Conservation (phyloP, 345 rosid species). For the Arabidopsis thaliana region DNA sequence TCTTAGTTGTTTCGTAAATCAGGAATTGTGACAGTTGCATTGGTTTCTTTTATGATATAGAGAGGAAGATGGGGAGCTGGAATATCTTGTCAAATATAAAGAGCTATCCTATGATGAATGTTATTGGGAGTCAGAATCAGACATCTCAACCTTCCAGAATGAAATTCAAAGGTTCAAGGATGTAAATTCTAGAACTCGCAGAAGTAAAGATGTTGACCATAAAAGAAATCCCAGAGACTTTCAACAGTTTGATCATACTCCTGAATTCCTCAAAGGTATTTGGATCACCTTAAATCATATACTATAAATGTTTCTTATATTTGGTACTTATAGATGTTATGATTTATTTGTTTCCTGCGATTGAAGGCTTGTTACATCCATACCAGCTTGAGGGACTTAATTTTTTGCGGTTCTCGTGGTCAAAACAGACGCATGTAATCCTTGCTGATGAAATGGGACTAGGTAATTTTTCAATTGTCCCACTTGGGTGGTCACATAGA, state of each 20-base stretch:
- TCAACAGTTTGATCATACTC: constrained; percentile 81
- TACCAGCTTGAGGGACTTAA: constrained; percentile 98
- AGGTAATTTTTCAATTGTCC: constrained; percentile 56
- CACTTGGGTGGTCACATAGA: constrained; percentile 17
- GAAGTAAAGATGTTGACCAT: constrained; percentile 64
- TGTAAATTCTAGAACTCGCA: constrained; percentile 70
- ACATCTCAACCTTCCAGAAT: constrained; percentile 85
- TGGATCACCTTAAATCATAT: constrained; percentile 28
- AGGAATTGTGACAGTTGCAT: constrained; percentile 21
- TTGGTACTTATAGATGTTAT: constrained; percentile 33
- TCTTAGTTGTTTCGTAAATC: constrained; percentile 16
- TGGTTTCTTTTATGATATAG: constrained; percentile 55
- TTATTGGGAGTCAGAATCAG: constrained; percentile 97
- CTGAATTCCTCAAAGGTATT: constrained; percentile 95
- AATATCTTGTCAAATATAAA: constrained; percentile 94
- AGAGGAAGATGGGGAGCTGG: constrained; percentile 80
- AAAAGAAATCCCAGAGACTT: constrained; percentile 78
- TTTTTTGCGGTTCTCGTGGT: constrained; percentile 95
- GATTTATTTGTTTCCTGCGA: constrained; percentile 39
- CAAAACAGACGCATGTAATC: constrained; percentile 95
- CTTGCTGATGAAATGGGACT: constrained; percentile 99
- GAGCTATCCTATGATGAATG: constrained; percentile 97
- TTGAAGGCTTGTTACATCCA: constrained; percentile 90
- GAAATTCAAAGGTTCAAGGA: constrained; percentile 81
- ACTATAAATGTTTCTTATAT: constrained; percentile 27